Base-by-base conservation (phyloP, 208 protist genomes). In the Leishmania amazonensis region DNA sequence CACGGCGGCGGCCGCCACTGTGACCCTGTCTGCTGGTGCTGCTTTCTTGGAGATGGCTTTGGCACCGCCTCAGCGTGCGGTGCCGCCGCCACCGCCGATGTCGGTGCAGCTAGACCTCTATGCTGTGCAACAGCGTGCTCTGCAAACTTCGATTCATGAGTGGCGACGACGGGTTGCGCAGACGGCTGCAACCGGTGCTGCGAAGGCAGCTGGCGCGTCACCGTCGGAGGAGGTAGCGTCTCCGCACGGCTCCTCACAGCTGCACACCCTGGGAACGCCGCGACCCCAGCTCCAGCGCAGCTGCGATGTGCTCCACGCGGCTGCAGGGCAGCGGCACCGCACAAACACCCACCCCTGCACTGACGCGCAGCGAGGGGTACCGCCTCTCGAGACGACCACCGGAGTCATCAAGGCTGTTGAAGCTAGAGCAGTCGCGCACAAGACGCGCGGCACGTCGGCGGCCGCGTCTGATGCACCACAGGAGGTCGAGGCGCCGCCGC, bases 31-130 rank as follows among this genome's bases (percentile, higher is more conserved):
- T 17, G 62, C 68, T n/a, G 68, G 24, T 4, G 62, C 31, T 13
- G 58, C 82, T 11, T 85, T 85, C 62, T 35, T 85, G 6, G 24
- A 79, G 42, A 54, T 85, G 42, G 82, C 82, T 1, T 40, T 64
- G 78, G 17, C 82, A 3, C 74, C 73, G 19, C 58, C 54, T 5
- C 53, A 21, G 21, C 58, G 74, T 60, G 38, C 35, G 0, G 42
- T 93, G 19, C 90, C 90, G 28, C 82, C 86, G 0, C 85, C 90
- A 19, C 90, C 88, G 8, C 80, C 86, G 28, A 78, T 81, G 24
- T 76, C 80, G 7, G 70, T 83, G 71, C 90, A 89, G 76, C 31
- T 91, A 17, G 84, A 83, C 60, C 53, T 90, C n/a, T 88, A 72
- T 58, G 73, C 78, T 11, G 8, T 24, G 45, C 82, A 85, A 28